A percentile compares a stretch with the other conserved stretches of the same genome.
phyloP scores from a whole-genome alignment of 192 early-diverging fungal species.

The Geranomyces variabilis region DNA sequence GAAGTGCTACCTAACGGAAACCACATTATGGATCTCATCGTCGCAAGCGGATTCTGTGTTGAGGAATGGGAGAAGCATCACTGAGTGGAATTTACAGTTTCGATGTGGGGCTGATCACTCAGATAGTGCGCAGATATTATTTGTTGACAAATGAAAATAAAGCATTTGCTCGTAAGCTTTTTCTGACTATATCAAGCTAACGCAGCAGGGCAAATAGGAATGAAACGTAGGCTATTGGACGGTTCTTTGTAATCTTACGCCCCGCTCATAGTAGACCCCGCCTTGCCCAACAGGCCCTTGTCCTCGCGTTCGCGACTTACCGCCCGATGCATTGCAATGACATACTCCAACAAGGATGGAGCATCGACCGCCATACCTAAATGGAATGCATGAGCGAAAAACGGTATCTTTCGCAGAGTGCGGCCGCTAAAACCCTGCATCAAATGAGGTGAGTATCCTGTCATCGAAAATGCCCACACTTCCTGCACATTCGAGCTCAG shows the following conservation, averaged over 20 bases:
- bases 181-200: no score
- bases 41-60: constrained; percentile 26
- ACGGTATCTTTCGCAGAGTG: constrained; percentile 56
- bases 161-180: no score
- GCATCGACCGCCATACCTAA: not conserved
- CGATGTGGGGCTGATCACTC: no score
- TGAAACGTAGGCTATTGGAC: no score
- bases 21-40: constrained; percentile 25
- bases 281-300: not conserved
- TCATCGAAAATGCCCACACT: no score
- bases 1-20: constrained; percentile 19
- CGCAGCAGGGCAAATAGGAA: no score
- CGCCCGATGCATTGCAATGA: not conserved
- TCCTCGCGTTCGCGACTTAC: not conserved
- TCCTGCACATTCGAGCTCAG: not conserved
- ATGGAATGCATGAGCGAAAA: constrained; percentile 56
- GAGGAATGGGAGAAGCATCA: constrained; percentile 30
- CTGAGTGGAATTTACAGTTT: no score
- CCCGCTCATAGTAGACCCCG: no score
- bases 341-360: not conserved
- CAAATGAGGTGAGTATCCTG: no score
- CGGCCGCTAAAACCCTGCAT: constrained; percentile 51
- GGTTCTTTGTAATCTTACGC: no score
- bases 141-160: no score
- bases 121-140: no score